Evolutionary conservation across 2,329 filamentous ascomycete species (phyloP).

Genomic region (Nemania abortiva): DNA sequence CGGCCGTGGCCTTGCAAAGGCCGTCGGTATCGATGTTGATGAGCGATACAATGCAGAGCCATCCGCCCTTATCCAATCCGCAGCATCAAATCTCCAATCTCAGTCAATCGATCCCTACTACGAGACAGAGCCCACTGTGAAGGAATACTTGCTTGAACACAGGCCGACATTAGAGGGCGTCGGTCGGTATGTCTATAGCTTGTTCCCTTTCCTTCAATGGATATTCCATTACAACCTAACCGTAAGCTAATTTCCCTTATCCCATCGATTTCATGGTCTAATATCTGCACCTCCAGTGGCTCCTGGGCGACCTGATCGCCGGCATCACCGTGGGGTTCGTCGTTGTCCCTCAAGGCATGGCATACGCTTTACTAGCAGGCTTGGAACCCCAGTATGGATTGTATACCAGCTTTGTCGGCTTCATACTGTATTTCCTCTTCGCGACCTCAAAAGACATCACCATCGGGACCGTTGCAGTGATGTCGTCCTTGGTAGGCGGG

Average conservation of each 20-base stretch:
- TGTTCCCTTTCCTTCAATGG: conserved; percentile 92
- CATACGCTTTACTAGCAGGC: conserved; percentile 63
- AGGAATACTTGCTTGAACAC: conserved; percentile 76
- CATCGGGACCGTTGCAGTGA: conserved; percentile 74
- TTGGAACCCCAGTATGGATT: conserved; percentile 64
- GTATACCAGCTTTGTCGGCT: conserved; percentile 55
- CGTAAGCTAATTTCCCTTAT: conserved; percentile 76
- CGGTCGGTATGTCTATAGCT: conserved; percentile 70
- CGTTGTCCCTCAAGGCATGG: conserved; percentile 68
- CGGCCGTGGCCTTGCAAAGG: conserved; percentile 37
- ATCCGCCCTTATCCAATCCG: conserved; percentile 45
- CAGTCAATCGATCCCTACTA: conserved; percentile 75
- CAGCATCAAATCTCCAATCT: conserved; percentile 43
- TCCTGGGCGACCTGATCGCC: conserved; percentile 45
- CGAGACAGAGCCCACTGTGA: conserved; percentile 80
- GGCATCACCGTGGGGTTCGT: conserved; percentile 65
- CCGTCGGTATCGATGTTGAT: conserved; percentile 50
- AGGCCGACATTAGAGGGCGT: conserved; percentile 69
- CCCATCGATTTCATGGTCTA: conserved; percentile 69
- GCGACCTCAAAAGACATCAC: conserved; percentile 72
- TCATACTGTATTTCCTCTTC: conserved; percentile 56
- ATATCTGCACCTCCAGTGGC: conserved; percentile 27
- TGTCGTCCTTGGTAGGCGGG: conserved; percentile 65
- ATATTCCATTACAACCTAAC: conserved; percentile 85
- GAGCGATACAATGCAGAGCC: conserved; percentile 47